Conservation (phyloP, 1,139 yeast species). For the Geotrichum histeridarum region DNA sequence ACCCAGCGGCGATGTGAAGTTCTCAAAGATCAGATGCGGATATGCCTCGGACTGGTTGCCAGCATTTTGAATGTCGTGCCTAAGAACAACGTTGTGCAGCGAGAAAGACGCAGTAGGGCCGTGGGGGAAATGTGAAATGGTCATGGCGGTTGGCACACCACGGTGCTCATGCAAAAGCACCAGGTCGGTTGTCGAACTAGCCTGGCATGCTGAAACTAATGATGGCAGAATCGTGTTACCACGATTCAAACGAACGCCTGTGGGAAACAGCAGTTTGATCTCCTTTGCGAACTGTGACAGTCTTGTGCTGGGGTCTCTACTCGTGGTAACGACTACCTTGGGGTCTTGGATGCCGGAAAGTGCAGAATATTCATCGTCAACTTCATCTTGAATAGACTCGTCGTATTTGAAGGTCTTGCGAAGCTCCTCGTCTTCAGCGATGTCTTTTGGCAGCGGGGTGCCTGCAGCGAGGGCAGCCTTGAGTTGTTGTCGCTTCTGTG, state of each 20-base stretch:
- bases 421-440: conserved; percentile 78
- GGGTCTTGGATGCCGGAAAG: conserved; percentile 88
- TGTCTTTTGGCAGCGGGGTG: conserved; percentile 78
- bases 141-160: conserved; percentile 94
- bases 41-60: conserved; percentile 89
- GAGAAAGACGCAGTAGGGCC: conserved; percentile 97
- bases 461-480: conserved; percentile 89
- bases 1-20: conserved; percentile 80
- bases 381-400: conserved; percentile 50
- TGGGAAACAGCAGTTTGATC: conserved; percentile 81
- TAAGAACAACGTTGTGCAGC: conserved; percentile 84
- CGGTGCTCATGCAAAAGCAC: conserved; percentile 90
- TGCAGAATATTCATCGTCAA: conserved; percentile 88
- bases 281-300: conserved; percentile 90
- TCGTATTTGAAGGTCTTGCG: conserved; percentile 82
- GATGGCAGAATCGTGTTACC: conserved; percentile 88
- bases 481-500: conserved; percentile 80
- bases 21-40: conserved; percentile 91
- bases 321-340: conserved; percentile 86
- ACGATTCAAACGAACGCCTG: conserved; percentile 80
- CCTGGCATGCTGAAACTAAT: conserved; percentile 76
- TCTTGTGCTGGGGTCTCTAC: conserved; percentile 83
- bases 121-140: conserved; percentile 93
- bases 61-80: conserved; percentile 83
- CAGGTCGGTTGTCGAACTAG: conserved; percentile 73